A percentile compares a stretch with the other conserved stretches of the same genome.
Evolutionary conservation across 306 rosid genomes (phyloP).

Genomic region (Begonia loranthoides): DNA sequence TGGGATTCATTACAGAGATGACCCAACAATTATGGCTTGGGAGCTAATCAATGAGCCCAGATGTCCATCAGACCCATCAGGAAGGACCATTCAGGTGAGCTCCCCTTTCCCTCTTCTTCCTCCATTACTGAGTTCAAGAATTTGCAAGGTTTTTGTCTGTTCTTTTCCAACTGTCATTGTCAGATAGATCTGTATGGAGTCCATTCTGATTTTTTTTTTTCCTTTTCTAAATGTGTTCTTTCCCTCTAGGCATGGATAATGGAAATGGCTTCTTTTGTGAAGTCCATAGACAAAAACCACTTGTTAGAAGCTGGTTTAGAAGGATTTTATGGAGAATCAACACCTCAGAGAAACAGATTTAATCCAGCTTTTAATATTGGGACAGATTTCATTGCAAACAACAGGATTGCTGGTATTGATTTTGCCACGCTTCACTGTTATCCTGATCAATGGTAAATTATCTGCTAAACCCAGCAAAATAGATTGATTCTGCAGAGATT

Average conservation of each 20-base stretch:
- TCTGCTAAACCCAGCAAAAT: not conserved
- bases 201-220: too few relatives aligned
- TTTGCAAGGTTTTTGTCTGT: too few relatives aligned
- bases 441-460: constrained; percentile 74
- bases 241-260: constrained; percentile 71
- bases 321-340: constrained; percentile 78
- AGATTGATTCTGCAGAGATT: too few relatives aligned
- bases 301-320: constrained; percentile 78
- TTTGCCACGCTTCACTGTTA: constrained; percentile 81
- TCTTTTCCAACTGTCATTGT: too few relatives aligned
- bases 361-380: constrained; percentile 61
- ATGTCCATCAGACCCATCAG: constrained; percentile 87
- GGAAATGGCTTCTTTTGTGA: constrained; percentile 81
- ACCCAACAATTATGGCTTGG: constrained; percentile 94
- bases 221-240: not conserved
- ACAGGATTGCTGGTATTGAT: constrained; percentile 49
- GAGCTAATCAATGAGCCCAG: constrained; percentile 92
- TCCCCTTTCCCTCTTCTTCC: not conserved
- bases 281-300: constrained; percentile 81
- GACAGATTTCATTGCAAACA: constrained; percentile 75
- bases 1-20: constrained; percentile 63
- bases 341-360: constrained; percentile 51
- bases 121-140: too few relatives aligned
- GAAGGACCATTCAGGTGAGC: constrained; percentile 74
- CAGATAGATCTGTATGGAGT: too few relatives aligned